phyloP scores from a whole-genome alignment of 1,284 basidiomycete genomes.

The Marasmius tenuissimus region DNA sequence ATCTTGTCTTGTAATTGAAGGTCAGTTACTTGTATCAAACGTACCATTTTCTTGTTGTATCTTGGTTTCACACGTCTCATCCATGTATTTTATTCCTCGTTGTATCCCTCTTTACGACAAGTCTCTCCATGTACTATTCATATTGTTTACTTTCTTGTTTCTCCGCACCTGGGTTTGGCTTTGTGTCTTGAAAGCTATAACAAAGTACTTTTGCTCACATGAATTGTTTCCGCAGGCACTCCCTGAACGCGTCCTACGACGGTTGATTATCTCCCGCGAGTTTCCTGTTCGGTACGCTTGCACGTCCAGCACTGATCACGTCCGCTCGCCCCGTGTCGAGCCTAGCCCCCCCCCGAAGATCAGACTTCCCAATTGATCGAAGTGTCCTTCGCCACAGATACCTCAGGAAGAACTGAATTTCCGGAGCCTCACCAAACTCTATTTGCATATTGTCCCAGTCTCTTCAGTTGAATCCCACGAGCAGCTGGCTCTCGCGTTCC shows the following conservation, averaged over 20 bases:
- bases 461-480: constrained; percentile 63
- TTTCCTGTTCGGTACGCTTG: constrained; percentile 45
- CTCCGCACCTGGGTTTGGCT: constrained; percentile 61
- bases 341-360: constrained; percentile 75
- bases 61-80: no score
- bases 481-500: constrained; percentile 61
- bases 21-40: no score
- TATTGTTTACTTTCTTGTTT: no score
- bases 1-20: no score
- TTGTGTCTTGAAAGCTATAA: neutral
- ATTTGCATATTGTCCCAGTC: constrained; percentile 75
- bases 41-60: no score
- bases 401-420: constrained; percentile 24
- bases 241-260: constrained; percentile 83
- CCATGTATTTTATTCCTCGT: no score
- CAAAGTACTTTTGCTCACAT: neutral
- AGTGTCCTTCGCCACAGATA: constrained; percentile 36
- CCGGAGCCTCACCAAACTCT: constrained; percentile 57
- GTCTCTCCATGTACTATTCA: no score
- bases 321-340: constrained; percentile 63
- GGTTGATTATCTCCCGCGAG: constrained; percentile 69
- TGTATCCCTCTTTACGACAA: no score
- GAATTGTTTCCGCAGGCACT: constrained; percentile 42
- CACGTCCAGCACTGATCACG: constrained; percentile 72
- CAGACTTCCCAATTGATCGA: constrained; percentile 69